Evolutionary conservation across 257 asterid species (phyloP), one percentile per base, ranked within the genome.

Genomic region (Jasminum sambac): DNA sequence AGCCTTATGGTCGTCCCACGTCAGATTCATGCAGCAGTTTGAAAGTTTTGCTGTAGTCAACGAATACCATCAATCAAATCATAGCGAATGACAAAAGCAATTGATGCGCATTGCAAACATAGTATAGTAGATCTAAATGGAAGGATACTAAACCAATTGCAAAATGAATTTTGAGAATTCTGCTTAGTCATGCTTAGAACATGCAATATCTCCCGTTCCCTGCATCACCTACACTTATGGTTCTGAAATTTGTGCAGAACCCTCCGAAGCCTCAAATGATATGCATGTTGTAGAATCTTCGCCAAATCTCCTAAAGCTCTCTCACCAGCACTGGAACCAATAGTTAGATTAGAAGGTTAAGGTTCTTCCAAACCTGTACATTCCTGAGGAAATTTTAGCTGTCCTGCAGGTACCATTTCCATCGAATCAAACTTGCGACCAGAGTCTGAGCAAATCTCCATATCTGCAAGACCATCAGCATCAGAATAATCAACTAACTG

Each of bases 391-490:
- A 91, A 72, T 72, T 74, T 76, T 46, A 64, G 79, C 46, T 82
- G 87, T 39, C 79, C 88, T 73, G 87, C 89, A 59, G 40, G 69
- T 19, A 72, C 66, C 64, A 72, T 72, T 64, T 89, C 86, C 61
- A 66, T 50, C 40, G 74, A 76, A 72, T 25, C 69, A 72, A 81
- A 84, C 72, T 65, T 74, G 41, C 26, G 69, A 64, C 87, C 75
- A 71, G 96, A 94, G 81, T 72, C 83, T 44, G 89, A 80, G 84
- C 99, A 94, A 65, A 74, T 36, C 77, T 63, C 76, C 72, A 72
- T 70, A 40, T 77, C 83, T 38, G 64, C 76, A 41, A 72, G 70
- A 62, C 48, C 78, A 69, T 76, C 81, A 66, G 73, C 77, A 58
- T 79, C 76, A 41, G 75, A 24, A 79, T 61, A 12, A 59, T 76